Conservation (phyloP, 768 basidiomycete genomes). For the Hortiboletus flavorubellus region DNA sequence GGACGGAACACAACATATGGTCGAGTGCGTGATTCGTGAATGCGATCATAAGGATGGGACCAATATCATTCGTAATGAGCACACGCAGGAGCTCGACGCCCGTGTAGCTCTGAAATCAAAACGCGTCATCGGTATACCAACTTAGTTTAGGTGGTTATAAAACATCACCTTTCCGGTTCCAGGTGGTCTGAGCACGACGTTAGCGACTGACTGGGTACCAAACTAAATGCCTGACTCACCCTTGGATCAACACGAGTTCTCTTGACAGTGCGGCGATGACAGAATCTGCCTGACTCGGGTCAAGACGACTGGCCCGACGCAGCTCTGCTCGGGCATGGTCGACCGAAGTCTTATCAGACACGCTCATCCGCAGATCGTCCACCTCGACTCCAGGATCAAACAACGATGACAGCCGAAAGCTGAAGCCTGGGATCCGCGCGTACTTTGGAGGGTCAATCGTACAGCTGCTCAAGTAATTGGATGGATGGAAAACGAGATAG, state of each 20-base stretch:
- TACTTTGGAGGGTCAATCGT: constrained; percentile 47
- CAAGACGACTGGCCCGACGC: constrained; percentile 50
- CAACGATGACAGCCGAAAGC: constrained; percentile 52
- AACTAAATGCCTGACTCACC: constrained; percentile 37
- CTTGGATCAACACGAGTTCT: constrained; percentile 62
- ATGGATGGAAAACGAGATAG: constrained; percentile 47
- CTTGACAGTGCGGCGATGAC: constrained; percentile 45
- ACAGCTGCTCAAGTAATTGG: constrained; percentile 30
- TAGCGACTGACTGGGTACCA: too few species aligned
- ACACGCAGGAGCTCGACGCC: constrained; percentile 68
- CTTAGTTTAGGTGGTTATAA: neutral
- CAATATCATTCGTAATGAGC: constrained; percentile 49
- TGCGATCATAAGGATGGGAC: constrained; percentile 55
- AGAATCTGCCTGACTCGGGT: constrained; percentile 69
- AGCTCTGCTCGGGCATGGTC: constrained; percentile 38
- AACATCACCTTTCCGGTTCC: constrained; percentile 67
- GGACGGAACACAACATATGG: constrained; percentile 61
- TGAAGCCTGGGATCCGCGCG: constrained; percentile 51
- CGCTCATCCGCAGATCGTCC: constrained; percentile 39
- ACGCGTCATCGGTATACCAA: neutral
- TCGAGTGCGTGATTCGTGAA: constrained; percentile 83
- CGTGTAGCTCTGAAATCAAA: constrained; percentile 50
- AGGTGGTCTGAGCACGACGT: constrained; percentile 49
- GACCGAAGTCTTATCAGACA: constrained; percentile 43
- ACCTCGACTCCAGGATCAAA: constrained; percentile 41